Evolutionary conservation across 2,329 filamentous ascomycete genomes (phyloP).

Genomic region (Aureobasidium melanogenum): DNA sequence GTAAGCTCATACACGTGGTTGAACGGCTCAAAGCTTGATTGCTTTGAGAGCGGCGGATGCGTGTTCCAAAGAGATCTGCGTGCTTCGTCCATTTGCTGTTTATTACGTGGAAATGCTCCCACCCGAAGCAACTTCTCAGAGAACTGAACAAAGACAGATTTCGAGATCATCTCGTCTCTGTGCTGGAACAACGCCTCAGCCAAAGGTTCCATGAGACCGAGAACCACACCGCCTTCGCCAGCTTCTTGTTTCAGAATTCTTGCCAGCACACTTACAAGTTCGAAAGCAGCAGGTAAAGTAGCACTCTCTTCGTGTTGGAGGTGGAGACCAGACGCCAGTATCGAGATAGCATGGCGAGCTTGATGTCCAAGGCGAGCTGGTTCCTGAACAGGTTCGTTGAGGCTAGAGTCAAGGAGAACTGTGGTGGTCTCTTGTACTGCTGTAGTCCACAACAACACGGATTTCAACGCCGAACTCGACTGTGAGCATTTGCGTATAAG

Average conservation of each 20-base stretch:
- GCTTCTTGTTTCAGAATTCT: slow-evolving; percentile 7
- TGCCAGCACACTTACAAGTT: not conserved
- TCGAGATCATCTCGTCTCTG: not conserved
- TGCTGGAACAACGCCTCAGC: slow-evolving; percentile 3
- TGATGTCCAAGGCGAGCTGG: slow-evolving; percentile 7
- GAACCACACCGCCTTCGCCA: slow-evolving; percentile 10
- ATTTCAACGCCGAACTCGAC: not conserved
- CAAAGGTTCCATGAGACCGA: slow-evolving; percentile 14
- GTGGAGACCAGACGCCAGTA: slow-evolving; percentile 4
- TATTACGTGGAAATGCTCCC: slow-evolving; percentile 46
- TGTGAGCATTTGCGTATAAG: slow-evolving; percentile 14
- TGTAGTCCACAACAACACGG: not conserved
- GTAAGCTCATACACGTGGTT: slow-evolving; percentile 57
- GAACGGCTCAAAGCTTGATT: slow-evolving; percentile 47
- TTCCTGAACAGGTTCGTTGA: slow-evolving; percentile 6
- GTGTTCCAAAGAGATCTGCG: slow-evolving; percentile 59
- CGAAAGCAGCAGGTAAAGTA: not conserved
- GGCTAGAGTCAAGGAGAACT: not conserved
- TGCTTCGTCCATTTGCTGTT: slow-evolving; percentile 56
- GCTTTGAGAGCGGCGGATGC: slow-evolving; percentile 24
- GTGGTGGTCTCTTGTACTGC: not conserved
- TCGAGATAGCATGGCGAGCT: slow-evolving; percentile 5
- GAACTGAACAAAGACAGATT: slow-evolving; percentile 12
- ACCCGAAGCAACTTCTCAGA: slow-evolving; percentile 18
- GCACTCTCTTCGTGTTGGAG: not conserved